Base-by-base conservation (phyloP, 768 basidiomycete species). In the Serendipita sp. region DNA sequence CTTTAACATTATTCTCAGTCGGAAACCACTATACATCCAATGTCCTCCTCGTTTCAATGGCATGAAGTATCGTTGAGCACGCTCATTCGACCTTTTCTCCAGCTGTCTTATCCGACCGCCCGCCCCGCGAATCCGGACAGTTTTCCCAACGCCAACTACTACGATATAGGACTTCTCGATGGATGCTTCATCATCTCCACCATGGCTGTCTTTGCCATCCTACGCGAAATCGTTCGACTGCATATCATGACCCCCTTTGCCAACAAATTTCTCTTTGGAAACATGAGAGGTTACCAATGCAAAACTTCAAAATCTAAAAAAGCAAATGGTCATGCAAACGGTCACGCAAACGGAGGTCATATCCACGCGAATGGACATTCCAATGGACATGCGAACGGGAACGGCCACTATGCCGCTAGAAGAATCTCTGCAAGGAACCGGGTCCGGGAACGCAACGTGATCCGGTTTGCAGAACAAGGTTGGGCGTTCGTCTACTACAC, bases 391-490 rank as follows among this genome's bases (percentile, higher is more conserved):
- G 48, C 31, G 33, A 16, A 37, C 27, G 31, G 37, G 23, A 10
- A 48, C 13, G 44, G 34, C 34, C 40, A 60, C 53, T 58, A 37
- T 44, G 36, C 46, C 36, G 40, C 65, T 34, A 23, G 66, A 13
- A 44, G 50, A 31, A 23, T 37, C 44, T 37, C 18, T 55, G 43
- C 18, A 33, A 18, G 40, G 69, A 75, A 79, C 18, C 82, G 78
- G 62, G 80, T 77, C 68, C 76, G 88, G 65, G 82, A 86, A 65
- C 79, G 86, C 70, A 85, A 83, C 66, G 84, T 92, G 45, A 72
- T 88, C 50, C 79, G 96, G 69, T 98, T 98, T 71, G 90, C 91
- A 2, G 96, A 99, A 73, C 96, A 99, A 75, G 88, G 91, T 64
- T 98, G 92, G 90, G 83, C 83, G 40, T 79, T 85, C 50, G 73